Base-by-base conservation (phyloP, 2,329 filamentous ascomycete species). In the Monosporascus sp. region DNA sequence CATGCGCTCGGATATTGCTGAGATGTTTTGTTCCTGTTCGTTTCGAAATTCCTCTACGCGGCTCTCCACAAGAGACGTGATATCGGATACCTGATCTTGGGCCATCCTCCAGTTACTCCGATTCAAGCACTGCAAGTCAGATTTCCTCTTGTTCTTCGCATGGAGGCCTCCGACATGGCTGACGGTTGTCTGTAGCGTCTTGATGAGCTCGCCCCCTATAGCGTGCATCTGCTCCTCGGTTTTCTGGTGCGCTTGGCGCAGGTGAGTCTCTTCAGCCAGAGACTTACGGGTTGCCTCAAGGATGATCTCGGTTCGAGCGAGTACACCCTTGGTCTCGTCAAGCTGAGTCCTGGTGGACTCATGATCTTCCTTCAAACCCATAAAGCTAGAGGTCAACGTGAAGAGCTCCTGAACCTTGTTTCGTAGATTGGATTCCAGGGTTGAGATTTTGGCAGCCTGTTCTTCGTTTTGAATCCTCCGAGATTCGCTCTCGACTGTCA, bases 361-460 rank as follows among this genome's bases (percentile, higher is more conserved):
- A 56, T 95, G 89, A 56, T 97, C 91, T 66, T 92, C 91, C 71
- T 94, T 96, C 62, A 97, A 72, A 1, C 82, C 85, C 72, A 92
- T 91, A 68, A 97, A 96, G 59, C 84, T 91, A 42, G 87, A 90
- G 0, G 89, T 96, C 38, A 97, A 74, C 11, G 84, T 83, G 68
- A 96, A 92, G 0, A 99, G 78, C 68, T 99, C 92, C 63, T 97
- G 91, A 2, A 95, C 86, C 68, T 97, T 97, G 73, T 96, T 94
- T 22, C 90, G 85, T 51, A 99, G 76, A 63, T 94, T 96, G 38
- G 82, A 82, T 68, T 99, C 94, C 74, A 97, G 86, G 0, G 90
- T 92, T 66, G 96, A 90, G 47, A 99, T 91, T 69, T 90, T 93
- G 60, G 93, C 91, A 7, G 85, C 82, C 65, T 97, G 93, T 67